These are phyloP conservation scores for Globisporangium emineosum DNA, from an alignment of 352 stramenopile genomes.

Conservation along the genomic window DNA sequence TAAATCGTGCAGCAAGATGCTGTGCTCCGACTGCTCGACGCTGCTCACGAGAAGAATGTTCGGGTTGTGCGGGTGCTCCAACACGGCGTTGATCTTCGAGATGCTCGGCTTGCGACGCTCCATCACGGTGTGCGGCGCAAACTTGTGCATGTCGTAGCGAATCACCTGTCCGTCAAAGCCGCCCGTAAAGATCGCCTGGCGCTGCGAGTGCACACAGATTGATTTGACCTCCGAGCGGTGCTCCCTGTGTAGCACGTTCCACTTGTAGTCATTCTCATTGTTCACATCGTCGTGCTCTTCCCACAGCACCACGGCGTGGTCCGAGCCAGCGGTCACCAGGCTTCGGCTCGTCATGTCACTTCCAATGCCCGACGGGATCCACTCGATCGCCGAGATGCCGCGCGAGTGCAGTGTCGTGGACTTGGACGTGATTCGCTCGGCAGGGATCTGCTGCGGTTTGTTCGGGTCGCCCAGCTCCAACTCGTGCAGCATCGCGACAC, in stretches of 20 bases:
- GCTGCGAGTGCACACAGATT: conserved; percentile 77
- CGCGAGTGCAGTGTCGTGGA: conserved; percentile 54
- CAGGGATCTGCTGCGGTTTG: conserved; percentile 42
- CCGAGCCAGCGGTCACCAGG: conserved; percentile 64
- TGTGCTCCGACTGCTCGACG: conserved; percentile 63
- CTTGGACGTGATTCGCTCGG: conserved; percentile 55
- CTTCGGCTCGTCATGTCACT: conserved; percentile 37
- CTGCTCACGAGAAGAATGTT: conserved; percentile 75
- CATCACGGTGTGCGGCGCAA: conserved; percentile 38
- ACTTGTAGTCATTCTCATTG: conserved; percentile 52
- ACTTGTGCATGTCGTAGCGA: conserved; percentile 63
- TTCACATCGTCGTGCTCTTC: conserved; percentile 46
- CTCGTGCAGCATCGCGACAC: conserved; percentile 68
- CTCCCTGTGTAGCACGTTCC: conserved; percentile 61
- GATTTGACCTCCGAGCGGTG: conserved; percentile 75
- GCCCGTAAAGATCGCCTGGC: conserved; percentile 62
- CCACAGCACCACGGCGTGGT: conserved; percentile 78
- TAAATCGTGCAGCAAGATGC: conserved; percentile 71
- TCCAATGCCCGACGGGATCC: conserved; percentile 56
- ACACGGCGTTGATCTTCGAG: conserved; percentile 80
- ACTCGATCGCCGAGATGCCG: conserved; percentile 69
- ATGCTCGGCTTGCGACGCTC: conserved; percentile 76
- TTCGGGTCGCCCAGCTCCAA: conserved; percentile 46
- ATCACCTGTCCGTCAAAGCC: conserved; percentile 71
- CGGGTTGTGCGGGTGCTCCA: conserved; percentile 83